These are phyloP conservation scores for Rhizopogon salebrosus DNA, from an alignment of 768 basidiomycete species.

Conservation along the genomic window DNA sequence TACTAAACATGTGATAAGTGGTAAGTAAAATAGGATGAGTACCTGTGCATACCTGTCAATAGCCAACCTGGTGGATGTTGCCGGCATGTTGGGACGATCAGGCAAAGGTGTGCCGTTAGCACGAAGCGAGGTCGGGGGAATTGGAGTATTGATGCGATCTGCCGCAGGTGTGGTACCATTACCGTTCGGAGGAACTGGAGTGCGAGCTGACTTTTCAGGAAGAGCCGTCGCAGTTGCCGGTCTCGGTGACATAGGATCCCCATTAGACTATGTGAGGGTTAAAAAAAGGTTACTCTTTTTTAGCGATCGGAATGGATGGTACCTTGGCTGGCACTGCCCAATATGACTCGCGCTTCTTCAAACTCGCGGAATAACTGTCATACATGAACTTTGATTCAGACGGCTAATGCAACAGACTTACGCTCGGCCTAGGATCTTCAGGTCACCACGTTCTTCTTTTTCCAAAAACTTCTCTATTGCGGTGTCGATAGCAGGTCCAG, in stretches of 20 bases:
- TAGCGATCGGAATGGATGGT: not conserved
- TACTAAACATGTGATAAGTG: constrained; percentile 33
- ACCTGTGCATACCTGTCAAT: constrained; percentile 54
- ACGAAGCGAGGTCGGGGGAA: constrained; percentile 54
- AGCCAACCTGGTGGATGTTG: constrained; percentile 46
- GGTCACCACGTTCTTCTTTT: constrained; percentile 76
- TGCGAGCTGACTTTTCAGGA: constrained; percentile 23
- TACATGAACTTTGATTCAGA: constrained; percentile 1
- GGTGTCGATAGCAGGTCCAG: constrained; percentile 49
- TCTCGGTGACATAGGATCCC: constrained; percentile 23
- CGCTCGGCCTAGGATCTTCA: constrained; percentile 78
- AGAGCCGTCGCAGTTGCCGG: constrained; percentile 24
- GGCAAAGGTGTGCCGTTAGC: constrained; percentile 20
- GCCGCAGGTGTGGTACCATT: constrained; percentile 22
- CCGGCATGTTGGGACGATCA: constrained; percentile 27
- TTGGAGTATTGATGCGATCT: constrained; percentile 31
- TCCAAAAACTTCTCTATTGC: constrained; percentile 65
- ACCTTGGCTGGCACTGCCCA: constrained; percentile 42
- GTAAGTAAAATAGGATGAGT: not conserved
- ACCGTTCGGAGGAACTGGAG: constrained; percentile 35
- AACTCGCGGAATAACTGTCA: constrained; percentile 61
- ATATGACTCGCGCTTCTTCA: constrained; percentile 66
- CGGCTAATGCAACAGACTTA: constrained; percentile 31
- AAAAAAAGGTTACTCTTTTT: not conserved
- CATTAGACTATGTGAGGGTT: constrained; percentile 17